Base-by-base conservation (phyloP, 352 stramenopile species). In the Globisporangium rhizosaccharum region DNA sequence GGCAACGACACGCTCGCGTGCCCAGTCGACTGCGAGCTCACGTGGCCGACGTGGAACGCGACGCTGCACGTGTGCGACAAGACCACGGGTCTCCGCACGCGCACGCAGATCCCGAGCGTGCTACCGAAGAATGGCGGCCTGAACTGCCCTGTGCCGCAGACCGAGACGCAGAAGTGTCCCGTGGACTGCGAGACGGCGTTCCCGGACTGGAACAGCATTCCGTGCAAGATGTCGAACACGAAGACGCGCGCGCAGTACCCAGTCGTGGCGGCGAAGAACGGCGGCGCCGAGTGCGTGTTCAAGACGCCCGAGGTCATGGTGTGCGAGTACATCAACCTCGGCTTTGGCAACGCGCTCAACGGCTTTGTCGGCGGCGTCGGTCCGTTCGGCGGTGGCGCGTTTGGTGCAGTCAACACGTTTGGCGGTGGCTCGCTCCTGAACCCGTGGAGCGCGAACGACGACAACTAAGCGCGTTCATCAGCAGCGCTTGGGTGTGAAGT, bases 1-100 rank as follows among this genome's bases (percentile, higher is more conserved):
- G 48, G 30, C 5, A 83, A 73, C 17, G 53, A 57, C 1, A 23
- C 23, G 2, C 37, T 80, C 6, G 51, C 52, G 7, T 67, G 79
- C 4, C 50, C 72, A 1, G 67, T 87, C n/a, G 71, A 83, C 59
- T 83, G 73, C 18, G 62, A 74, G 48, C 67, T 79, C 64, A 48
- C 28, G 1, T 83, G 71, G 71, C 61, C 63, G 1, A n/a, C 53
- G 3, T 77, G 61, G 66, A 75, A 62, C 17, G 52, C 57, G 68
- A 53, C 68, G 63, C 17, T 67, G 63, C 26, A 67, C 37, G 8
- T 63, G 69, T 39, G 53, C 45, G 15, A 68, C 53, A 25, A 73
- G 46, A 51, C 28, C 46, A 51, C 46, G 7, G 20, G 46, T 11
- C n/a, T 11, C n/a, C 46, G 46, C 46, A 36, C 25, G 20, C 46